These are phyloP conservation scores for Ganoderma resinaceum DNA, from an alignment of 1,284 basidiomycete species.

Conservation along the genomic window DNA sequence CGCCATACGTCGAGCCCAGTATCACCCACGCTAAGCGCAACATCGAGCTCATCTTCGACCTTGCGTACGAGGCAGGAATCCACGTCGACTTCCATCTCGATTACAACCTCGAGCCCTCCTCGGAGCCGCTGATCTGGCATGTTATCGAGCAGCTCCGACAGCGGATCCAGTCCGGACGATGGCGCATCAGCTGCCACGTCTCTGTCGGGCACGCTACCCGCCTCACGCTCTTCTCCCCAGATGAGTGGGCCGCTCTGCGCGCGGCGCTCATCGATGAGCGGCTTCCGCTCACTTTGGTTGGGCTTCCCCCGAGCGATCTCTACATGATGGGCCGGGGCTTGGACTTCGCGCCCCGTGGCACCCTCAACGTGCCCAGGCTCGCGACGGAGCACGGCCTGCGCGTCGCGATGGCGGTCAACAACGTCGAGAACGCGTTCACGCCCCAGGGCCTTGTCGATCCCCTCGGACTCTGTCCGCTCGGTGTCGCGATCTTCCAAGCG, in stretches of 20 bases:
- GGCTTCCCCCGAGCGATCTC: constrained; percentile 67
- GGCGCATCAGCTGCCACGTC: constrained; percentile 43
- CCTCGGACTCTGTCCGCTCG: constrained; percentile 61
- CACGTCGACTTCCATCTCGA: constrained; percentile 72
- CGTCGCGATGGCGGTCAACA: constrained; percentile 66
- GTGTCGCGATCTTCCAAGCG: constrained; percentile 65
- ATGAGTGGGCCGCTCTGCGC: constrained; percentile 53
- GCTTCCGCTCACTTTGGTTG: constrained; percentile 60
- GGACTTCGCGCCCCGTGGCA: constrained; percentile 49
- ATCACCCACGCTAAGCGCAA: constrained; percentile 56
- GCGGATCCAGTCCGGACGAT: constrained; percentile 30
- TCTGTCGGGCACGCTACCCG: constrained; percentile 69
- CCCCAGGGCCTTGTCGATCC: constrained; percentile 70
- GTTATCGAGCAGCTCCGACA: constrained; percentile 50
- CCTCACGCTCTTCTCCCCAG: constrained; percentile 54
- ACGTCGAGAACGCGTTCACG: constrained; percentile 71
- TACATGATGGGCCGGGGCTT: constrained; percentile 65
- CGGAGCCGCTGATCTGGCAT: constrained; percentile 62
- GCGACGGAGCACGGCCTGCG: constrained; percentile 52
- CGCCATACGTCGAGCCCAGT: constrained; percentile 67
- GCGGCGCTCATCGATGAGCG: constrained; percentile 34
- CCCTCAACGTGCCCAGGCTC: constrained; percentile 58
- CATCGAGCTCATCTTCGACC: constrained; percentile 57
- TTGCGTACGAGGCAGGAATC: constrained; percentile 47
- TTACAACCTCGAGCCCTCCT: constrained; percentile 60